A percentile compares a stretch with the other conserved stretches of the same genome.
These are phyloP conservation scores for Penicillium odoratum DNA, from an alignment of 495 filamentous ascomycete species.

Conservation along the genomic window DNA sequence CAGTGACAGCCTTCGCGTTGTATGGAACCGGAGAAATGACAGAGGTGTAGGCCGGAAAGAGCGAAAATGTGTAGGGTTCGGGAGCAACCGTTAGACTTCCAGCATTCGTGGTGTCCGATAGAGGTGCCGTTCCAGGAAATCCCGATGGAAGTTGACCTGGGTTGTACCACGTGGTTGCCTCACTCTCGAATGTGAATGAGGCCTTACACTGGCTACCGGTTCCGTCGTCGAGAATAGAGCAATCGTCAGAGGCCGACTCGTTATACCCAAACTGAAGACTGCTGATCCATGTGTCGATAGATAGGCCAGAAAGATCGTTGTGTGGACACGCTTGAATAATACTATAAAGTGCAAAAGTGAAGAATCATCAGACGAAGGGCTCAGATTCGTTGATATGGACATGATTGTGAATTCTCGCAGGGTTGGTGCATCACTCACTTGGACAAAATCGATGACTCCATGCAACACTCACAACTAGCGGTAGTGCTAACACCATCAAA, in stretches of 20 bases:
- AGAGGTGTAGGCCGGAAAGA: constrained; percentile 2
- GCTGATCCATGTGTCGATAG: background rate
- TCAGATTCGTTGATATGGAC: no score
- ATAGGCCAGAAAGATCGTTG: constrained; percentile 1
- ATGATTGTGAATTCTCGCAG: no score
- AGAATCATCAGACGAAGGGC: background rate
- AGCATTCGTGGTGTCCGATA: background rate
- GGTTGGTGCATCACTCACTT: background rate
- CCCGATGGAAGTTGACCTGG: constrained; percentile 5
- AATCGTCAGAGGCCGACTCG: background rate
- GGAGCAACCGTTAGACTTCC: constrained; percentile 6
- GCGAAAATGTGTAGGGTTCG: constrained; percentile 7
- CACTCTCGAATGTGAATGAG: constrained; percentile 4
- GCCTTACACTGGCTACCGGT: background rate
- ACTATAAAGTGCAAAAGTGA: background rate
- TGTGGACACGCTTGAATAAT: constrained; percentile 2
- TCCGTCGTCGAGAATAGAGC: constrained; percentile 2
- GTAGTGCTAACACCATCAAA: background rate
- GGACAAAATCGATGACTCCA: constrained; percentile 5
- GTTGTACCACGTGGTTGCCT: constrained; percentile 4
- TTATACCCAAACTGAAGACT: constrained; percentile 2
- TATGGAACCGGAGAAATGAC: constrained; percentile 6
- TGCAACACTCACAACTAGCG: constrained; percentile 6
- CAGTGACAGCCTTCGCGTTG: constrained; percentile 1
- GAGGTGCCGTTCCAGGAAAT: constrained; percentile 5